phyloP scores from a whole-genome alignment of 495 filamentous ascomycete species.

The Penicillium ochrochloron region DNA sequence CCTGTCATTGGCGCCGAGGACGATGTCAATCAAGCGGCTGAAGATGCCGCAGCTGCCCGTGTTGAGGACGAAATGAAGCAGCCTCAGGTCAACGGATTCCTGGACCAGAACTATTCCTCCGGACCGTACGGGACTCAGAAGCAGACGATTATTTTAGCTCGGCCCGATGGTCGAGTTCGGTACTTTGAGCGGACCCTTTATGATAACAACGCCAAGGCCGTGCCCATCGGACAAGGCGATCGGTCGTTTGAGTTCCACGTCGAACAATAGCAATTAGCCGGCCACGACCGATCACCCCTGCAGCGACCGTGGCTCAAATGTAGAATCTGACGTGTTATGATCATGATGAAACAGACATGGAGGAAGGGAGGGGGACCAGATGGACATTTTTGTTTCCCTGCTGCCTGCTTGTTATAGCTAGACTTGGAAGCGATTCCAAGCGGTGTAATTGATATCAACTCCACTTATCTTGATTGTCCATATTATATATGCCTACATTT shows the following conservation, averaged over 20 bases:
- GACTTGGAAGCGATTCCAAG: not conserved
- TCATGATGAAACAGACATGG: not conserved
- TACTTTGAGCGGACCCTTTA: conserved; percentile 86
- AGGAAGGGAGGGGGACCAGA: not conserved
- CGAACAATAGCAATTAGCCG: conserved; percentile 20
- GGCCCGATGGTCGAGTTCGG: conserved; percentile 72
- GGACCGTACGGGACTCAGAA: conserved; percentile 86
- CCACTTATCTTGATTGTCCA: not conserved
- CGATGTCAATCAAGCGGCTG: conserved; percentile 39
- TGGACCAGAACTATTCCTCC: conserved; percentile 36
- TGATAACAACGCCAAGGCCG: conserved; percentile 65
- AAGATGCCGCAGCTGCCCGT: conserved; percentile 55
- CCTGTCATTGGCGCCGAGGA: conserved; percentile 67
- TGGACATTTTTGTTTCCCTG: not conserved
- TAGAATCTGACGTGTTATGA: conserved; percentile 15
- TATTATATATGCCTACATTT: conserved; percentile 2
- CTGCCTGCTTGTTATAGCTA: conserved; percentile 3
- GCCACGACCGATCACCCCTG: conserved; percentile 6
- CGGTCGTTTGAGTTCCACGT: conserved; percentile 46
- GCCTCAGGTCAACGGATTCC: conserved; percentile 21
- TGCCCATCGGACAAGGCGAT: conserved; percentile 65
- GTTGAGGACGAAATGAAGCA: conserved; percentile 30
- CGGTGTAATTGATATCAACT: conserved; percentile 12
- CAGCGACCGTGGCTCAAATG: conserved; percentile 8
- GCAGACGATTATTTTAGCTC: conserved; percentile 85